Conservation (phyloP, 768 basidiomycete genomes). For the Lentinula sp. region DNA sequence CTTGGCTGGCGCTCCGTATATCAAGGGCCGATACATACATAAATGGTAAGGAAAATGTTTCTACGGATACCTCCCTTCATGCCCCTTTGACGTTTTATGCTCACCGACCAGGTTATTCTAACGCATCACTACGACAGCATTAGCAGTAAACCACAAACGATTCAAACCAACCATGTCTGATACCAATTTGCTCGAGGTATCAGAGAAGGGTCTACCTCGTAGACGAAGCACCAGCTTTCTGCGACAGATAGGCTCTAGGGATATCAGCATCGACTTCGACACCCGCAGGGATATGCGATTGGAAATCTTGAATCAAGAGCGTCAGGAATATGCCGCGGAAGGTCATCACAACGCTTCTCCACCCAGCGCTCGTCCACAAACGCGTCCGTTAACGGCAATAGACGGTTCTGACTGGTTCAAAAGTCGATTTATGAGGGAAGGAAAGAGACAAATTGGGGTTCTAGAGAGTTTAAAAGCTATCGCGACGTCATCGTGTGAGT, state of each 20-base stretch:
- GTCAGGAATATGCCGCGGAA: background rate
- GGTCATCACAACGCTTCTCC: background rate
- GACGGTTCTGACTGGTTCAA: background rate
- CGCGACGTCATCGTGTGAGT: constrained; percentile 31
- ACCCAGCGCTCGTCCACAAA: background rate
- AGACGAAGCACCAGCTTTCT: background rate
- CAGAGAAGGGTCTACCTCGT: background rate
- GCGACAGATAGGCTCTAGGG: background rate
- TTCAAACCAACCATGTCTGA: background rate
- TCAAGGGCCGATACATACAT: background rate
- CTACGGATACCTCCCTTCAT: background rate
- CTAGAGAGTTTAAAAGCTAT: constrained; percentile 38
- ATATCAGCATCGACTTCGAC: background rate
- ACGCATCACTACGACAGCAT: no score
- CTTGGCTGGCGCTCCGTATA: constrained; percentile 1
- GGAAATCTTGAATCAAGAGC: background rate
- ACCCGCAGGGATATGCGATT: background rate
- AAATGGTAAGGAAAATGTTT: background rate
- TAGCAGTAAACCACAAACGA: no score
- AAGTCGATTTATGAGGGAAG: constrained; percentile 17
- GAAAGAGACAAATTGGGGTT: constrained; percentile 38
- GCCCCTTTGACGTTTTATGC: no score
- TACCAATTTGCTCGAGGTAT: background rate
- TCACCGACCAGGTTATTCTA: no score
- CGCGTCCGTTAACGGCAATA: background rate